These are phyloP conservation scores for Linum lewisii DNA, from an alignment of 345 rosid species.

Conservation along the genomic window DNA sequence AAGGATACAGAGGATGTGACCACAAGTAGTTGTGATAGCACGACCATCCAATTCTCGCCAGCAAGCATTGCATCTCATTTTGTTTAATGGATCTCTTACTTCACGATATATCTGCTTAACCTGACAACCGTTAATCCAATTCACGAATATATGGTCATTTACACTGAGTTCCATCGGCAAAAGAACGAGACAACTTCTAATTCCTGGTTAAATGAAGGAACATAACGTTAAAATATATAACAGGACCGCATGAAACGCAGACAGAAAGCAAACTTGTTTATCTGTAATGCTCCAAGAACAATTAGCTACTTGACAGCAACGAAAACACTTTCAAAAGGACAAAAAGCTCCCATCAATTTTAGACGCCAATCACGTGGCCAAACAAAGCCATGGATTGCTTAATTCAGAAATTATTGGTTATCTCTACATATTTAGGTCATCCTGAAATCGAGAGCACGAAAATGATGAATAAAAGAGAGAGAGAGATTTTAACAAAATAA, in stretches of 20 bases:
- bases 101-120: neutral
- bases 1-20: slow-evolving; percentile 84
- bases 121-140: neutral
- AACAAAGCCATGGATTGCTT: neutral
- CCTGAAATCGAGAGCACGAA: neutral
- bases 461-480: neutral
- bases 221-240: no score
- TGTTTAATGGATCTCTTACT: neutral
- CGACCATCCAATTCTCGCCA: slow-evolving; percentile 95
- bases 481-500: neutral
- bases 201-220: neutral
- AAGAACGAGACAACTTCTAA: neutral
- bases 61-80: slow-evolving; percentile 94
- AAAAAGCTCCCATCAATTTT: neutral
- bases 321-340: neutral
- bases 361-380: neutral
- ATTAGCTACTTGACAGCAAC: neutral
- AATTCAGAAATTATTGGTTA: no score
- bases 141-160: neutral
- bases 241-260: no score
- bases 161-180: neutral
- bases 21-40: slow-evolving; percentile 83
- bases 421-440: neutral
- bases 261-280: no score
- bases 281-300: neutral